Percentiles rank a stretch among this genome's conserved stretches.
These are phyloP conservation scores for Zalaria obscura DNA, from an alignment of 2,329 filamentous ascomycete genomes.

Conservation along the genomic window DNA sequence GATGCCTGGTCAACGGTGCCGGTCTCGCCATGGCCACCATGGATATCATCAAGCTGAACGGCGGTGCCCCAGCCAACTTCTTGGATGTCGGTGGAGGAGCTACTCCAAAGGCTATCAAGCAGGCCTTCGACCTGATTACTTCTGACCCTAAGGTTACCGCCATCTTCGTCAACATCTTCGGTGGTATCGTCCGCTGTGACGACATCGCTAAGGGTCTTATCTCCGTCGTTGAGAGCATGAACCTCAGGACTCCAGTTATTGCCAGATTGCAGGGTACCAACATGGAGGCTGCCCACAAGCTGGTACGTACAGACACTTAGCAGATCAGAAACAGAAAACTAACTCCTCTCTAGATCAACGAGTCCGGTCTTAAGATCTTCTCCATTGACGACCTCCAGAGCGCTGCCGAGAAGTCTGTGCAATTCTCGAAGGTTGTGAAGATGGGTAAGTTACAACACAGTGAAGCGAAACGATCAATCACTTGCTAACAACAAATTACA, in stretches of 20 bases:
- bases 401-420: slow-evolving; percentile 94
- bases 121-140: slow-evolving; percentile 97
- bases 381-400: slow-evolving; percentile 96
- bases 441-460: slow-evolving; percentile 51
- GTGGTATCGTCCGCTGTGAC: slow-evolving; percentile 95
- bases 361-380: slow-evolving; percentile 98
- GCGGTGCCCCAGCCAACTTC: slow-evolving; percentile 93
- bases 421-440: slow-evolving; percentile 99
- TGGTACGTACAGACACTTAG: slow-evolving; percentile 30
- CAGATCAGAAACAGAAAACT: not conserved
- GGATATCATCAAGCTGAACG: slow-evolving; percentile 99
- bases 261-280: slow-evolving; percentile 97
- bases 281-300: slow-evolving; percentile 82
- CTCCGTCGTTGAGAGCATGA: slow-evolving; percentile 85
- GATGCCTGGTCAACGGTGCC: slow-evolving; percentile 96
- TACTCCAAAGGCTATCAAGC: slow-evolving; percentile 89
- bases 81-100: slow-evolving; percentile 96
- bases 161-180: slow-evolving; percentile 99
- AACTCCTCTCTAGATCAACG: slow-evolving; percentile 52
- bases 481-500: slow-evolving; percentile 22
- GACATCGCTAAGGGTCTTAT: slow-evolving; percentile 94
- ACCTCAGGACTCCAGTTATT: slow-evolving; percentile 93
- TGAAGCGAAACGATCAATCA: not conserved
- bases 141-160: slow-evolving; percentile 95
- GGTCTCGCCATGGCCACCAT: slow-evolving; percentile 99